These are phyloP conservation scores for Podila epigama DNA, from an alignment of 192 early-diverging fungal species.

Conservation along the genomic window DNA sequence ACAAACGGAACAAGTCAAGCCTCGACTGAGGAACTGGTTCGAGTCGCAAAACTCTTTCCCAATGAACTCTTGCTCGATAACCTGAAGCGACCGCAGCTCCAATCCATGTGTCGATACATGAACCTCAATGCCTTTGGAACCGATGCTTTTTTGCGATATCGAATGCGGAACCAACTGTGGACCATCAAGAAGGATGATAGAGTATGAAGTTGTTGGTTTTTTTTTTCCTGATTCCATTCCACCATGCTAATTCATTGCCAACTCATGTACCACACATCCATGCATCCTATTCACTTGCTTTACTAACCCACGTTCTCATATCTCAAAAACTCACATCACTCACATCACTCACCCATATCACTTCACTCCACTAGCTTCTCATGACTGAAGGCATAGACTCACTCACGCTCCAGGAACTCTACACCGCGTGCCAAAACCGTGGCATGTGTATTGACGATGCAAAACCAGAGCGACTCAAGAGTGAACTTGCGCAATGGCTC, in stretches of 20 bases:
- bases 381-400: constrained; percentile 80
- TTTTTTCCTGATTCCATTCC: neutral
- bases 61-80: constrained; percentile 91
- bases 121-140: constrained; percentile 91
- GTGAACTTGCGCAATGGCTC: constrained; percentile 90
- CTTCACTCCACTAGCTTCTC: constrained; percentile 80
- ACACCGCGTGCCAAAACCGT: constrained; percentile 80
- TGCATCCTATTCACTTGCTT: no score
- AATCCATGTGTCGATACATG: constrained; percentile 94
- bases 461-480: constrained; percentile 81
- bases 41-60: constrained; percentile 85
- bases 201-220: constrained; percentile 6
- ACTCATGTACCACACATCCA: no score
- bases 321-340: no score
- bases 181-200: constrained; percentile 85
- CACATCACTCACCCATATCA: no score
- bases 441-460: constrained; percentile 87
- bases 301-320: no score
- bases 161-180: constrained; percentile 82
- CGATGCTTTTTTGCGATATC: constrained; percentile 87
- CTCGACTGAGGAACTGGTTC: constrained; percentile 82
- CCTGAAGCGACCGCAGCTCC: constrained; percentile 89
- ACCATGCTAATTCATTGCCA: neutral
- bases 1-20: constrained; percentile 82
- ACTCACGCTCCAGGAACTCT: constrained; percentile 83